phyloP scores from a whole-genome alignment of 2,329 filamentous ascomycete species.

The Ceratocystis harringtonii region DNA sequence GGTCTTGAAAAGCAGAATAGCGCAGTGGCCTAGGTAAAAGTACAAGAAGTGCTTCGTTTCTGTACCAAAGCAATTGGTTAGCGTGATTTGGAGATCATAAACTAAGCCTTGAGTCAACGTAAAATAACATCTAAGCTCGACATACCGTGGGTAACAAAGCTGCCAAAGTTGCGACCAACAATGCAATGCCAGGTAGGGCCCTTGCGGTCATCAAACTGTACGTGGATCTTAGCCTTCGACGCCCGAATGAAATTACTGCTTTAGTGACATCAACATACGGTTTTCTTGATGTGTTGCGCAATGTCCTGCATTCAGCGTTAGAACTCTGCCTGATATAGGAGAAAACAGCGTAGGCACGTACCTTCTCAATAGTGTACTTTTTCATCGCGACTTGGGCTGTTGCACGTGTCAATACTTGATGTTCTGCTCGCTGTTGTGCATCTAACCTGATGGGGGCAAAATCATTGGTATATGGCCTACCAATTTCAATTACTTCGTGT shows the following conservation, averaged over 20 bases:
- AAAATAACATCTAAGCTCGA: neutral
- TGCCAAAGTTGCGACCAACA: constrained; percentile 95
- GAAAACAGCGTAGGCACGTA: constrained; percentile 19
- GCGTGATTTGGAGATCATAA: neutral
- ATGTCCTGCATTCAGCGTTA: constrained; percentile 52
- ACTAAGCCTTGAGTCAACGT: neutral
- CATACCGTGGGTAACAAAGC: constrained; percentile 93
- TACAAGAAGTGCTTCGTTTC: constrained; percentile 99
- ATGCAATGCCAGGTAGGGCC: constrained; percentile 99
- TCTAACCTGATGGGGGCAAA: no score
- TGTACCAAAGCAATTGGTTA: constrained; percentile 27
- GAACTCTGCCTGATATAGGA: neutral
- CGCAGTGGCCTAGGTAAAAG: constrained; percentile 97
- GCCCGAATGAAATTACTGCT: neutral
- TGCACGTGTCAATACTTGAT: constrained; percentile 18
- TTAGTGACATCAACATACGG: constrained; percentile 37
- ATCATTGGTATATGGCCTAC: constrained; percentile 39
- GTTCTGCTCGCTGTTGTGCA: neutral
- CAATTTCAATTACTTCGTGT: constrained; percentile 84
- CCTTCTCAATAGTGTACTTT: constrained; percentile 49
- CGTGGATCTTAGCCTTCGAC: neutral
- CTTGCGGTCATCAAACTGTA: constrained; percentile 87
- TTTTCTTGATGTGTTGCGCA: constrained; percentile 88
- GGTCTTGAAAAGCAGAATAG: constrained; percentile 97
- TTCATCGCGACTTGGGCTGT: constrained; percentile 48